A percentile compares a stretch with the other conserved stretches of the same genome.
Conservation (phyloP, 1,139 yeast species). For the Candida freyschussii region DNA sequence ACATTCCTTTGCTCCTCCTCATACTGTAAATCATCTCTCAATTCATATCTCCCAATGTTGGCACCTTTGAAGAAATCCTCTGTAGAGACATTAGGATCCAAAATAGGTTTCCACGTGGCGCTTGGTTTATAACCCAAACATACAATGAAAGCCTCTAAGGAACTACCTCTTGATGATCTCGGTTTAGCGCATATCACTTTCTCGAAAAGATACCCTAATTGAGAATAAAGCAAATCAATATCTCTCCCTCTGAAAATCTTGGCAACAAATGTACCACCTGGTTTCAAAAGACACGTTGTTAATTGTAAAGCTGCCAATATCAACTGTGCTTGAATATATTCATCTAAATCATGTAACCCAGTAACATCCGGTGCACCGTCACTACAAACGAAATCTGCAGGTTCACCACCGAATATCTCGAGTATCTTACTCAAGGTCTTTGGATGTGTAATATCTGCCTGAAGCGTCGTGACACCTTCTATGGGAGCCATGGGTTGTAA, state of each 20-base stretch:
- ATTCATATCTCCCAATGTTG: constrained; percentile 48
- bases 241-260: constrained; percentile 95
- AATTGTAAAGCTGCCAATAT: constrained; percentile 86
- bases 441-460: constrained; percentile 97
- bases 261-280: constrained; percentile 93
- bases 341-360: constrained; percentile 93
- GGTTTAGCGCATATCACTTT: constrained; percentile 94
- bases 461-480: constrained; percentile 78
- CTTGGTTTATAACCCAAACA: constrained; percentile 85
- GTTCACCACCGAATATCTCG: constrained; percentile 80
- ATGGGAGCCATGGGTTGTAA: constrained; percentile 97
- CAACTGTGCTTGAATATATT: constrained; percentile 91
- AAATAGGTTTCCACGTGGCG: constrained; percentile 70
- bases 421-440: constrained; percentile 71
- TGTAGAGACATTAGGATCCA: constrained; percentile 56
- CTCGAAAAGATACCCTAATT: constrained; percentile 77
- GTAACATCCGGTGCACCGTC: constrained; percentile 99
- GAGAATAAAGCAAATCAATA: constrained; percentile 85
- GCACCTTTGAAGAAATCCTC: constrained; percentile 77
- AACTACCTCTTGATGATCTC: constrained; percentile 87
- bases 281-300: constrained; percentile 79
- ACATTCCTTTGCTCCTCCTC: constrained; percentile 62
- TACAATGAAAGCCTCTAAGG: constrained; percentile 89
- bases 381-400: constrained; percentile 92
- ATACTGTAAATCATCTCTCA: constrained; percentile 34